Evolutionary conservation across 805 yeast species (phyloP).

Genomic region (Naumovozyma castellii): DNA sequence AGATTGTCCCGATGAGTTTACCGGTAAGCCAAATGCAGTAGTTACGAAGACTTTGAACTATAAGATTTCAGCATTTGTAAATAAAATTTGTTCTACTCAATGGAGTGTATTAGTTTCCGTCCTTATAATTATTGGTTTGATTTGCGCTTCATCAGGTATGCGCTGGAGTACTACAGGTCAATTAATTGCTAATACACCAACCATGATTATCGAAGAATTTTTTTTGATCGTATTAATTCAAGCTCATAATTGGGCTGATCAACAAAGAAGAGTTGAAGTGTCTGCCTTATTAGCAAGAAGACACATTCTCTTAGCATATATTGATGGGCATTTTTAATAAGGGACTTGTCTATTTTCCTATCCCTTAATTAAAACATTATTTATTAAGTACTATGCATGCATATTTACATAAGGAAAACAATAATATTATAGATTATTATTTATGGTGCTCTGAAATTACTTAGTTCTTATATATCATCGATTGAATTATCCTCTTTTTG

Average conservation of each 20-base stretch:
- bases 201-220: conserved; percentile 38
- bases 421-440: no score
- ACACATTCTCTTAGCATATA: conserved; percentile 9
- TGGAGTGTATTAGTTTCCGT: conserved; percentile 28
- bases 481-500: neutral
- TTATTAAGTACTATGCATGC: no score
- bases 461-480: no score
- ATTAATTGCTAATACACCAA: conserved; percentile 34
- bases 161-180: conserved; percentile 36
- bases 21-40: conserved; percentile 5
- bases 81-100: conserved; percentile 26
- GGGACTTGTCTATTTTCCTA: no score
- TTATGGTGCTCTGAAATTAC: no score
- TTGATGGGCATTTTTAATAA: conserved; percentile 1
- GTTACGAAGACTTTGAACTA: conserved; percentile 12
- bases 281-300: conserved; percentile 18
- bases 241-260: conserved; percentile 32
- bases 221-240: conserved; percentile 32
- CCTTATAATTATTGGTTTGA: conserved; percentile 24
- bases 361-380: no score
- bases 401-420: no score
- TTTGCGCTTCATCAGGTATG: conserved; percentile 29
- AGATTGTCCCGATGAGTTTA: conserved; percentile 16
- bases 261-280: conserved; percentile 20
- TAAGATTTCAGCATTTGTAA: conserved; percentile 21